These are phyloP conservation scores for Yamadazyma spencermartinsiae DNA, from an alignment of 1,139 yeast genomes.

Conservation along the genomic window DNA sequence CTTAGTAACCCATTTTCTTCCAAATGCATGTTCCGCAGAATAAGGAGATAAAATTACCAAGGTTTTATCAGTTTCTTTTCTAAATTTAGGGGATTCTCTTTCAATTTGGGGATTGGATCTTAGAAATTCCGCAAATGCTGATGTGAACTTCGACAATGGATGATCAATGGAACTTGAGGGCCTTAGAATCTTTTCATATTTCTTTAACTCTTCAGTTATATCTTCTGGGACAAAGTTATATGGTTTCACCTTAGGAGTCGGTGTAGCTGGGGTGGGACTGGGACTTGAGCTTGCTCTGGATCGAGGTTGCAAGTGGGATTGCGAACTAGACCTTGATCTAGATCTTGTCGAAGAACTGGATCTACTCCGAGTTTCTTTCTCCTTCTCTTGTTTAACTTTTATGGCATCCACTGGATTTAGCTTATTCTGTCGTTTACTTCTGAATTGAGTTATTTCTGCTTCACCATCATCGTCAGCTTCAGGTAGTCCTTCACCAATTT, in stretches of 20 bases:
- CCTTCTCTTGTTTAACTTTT: slow-evolving; percentile 15
- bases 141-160: slow-evolving; percentile 38
- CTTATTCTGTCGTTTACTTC: slow-evolving; percentile 30
- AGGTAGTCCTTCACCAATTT: slow-evolving; percentile 14
- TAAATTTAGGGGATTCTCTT: slow-evolving; percentile 48
- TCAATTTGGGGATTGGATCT: slow-evolving; percentile 57
- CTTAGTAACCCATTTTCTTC: slow-evolving; percentile 76
- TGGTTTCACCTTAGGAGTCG: neutral
- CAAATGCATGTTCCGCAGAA: slow-evolving; percentile 68
- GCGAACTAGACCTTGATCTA: slow-evolving; percentile 5
- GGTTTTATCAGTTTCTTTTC: slow-evolving; percentile 48
- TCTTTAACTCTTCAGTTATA: slow-evolving; percentile 8
- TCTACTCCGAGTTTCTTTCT: slow-evolving; percentile 4
- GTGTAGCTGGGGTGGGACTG: slow-evolving; percentile 5
- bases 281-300: slow-evolving; percentile 2
- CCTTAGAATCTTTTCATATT: slow-evolving; percentile 22
- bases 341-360: slow-evolving; percentile 10
- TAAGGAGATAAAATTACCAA: slow-evolving; percentile 58
- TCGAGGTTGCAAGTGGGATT: neutral
- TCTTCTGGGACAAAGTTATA: slow-evolving; percentile 5
- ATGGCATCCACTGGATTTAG: slow-evolving; percentile 29
- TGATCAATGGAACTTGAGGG: slow-evolving; percentile 39
- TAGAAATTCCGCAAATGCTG: slow-evolving; percentile 49
- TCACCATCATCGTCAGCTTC: slow-evolving; percentile 34
- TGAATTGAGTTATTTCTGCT: slow-evolving; percentile 34